These are phyloP conservation scores for Stentor coeruleus DNA, from an alignment of 73 alveolate species.

Conservation along the genomic window DNA sequence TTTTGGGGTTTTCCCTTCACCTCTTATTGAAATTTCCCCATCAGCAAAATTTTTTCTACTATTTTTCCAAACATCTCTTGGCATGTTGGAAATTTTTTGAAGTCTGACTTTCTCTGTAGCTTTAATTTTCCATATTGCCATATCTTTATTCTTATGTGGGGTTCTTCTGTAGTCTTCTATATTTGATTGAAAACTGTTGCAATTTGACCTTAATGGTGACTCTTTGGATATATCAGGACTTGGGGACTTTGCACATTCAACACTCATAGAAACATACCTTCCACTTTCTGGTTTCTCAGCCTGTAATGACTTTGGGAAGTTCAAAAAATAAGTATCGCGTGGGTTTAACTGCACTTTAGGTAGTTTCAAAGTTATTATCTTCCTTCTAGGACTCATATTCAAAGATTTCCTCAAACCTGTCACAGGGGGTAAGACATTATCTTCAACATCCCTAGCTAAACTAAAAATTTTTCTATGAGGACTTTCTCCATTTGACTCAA, in stretches of 20 bases:
- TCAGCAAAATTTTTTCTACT: background rate
- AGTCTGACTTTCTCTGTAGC: no score
- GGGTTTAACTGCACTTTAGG: background rate
- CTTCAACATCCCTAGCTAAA: no score
- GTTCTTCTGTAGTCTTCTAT: background rate
- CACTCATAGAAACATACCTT: background rate
- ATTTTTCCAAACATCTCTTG: no score
- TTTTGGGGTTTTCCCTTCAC: background rate
- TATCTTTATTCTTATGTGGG: background rate
- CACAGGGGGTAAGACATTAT: background rate
- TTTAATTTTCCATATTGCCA: background rate
- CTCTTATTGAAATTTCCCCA: background rate
- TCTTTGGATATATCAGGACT: no score
- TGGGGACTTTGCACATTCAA: background rate
- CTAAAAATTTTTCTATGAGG: no score
- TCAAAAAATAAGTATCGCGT: background rate
- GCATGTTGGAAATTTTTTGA: no score
- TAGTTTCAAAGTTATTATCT: background rate
- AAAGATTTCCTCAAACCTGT: background rate
- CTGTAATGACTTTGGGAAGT: background rate
- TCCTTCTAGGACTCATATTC: background rate
- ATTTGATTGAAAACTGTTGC: background rate
- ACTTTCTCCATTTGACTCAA: no score
- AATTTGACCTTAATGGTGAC: background rate
- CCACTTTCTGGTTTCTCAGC: background rate